Evolutionary conservation across 148 eudicot species (phyloP), one percentile per base, ranked within the genome.

Genomic region (Polygonum maritimum): DNA sequence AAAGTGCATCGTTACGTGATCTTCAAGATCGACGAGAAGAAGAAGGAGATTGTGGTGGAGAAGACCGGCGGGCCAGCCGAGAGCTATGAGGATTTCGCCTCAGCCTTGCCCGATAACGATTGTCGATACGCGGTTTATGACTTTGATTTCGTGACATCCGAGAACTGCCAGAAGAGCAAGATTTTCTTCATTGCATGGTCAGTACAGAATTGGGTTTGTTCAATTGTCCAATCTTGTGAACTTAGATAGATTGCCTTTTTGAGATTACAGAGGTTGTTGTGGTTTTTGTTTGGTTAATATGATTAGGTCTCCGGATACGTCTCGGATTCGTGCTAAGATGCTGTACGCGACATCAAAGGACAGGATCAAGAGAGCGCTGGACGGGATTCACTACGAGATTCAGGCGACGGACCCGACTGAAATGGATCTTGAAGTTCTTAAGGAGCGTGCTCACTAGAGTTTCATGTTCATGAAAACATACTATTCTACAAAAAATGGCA

Each of bases 381-480:
- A 92, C 19, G 94, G 97, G 7, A 70, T 92, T 48, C 92, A 92
- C 79, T 92, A 90, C 45, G 94, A 90, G 83, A 87, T 89, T 83
- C 97, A 92, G 73, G 97, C 97, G 3, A 92, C 97, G 14, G 97
- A 92, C 52, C 91, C 90, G 13, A 78, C 97, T 0, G 97, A 92
- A 70, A 84, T 92, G 94, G 94, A 92, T 76, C 89, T 89, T 58
- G 89, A 92, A 45, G 94, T 92, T 67, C 76, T 89, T 31, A 82
- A 58, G 74, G 97, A 92, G 18, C 90, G 94, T 1, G 90, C 90
- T 4, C 78, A 76, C 75, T 87, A 74, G 74, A 40, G 31, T 70
- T 2, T 38, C 9, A 13, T 67, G 22, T 9, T 5, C 19, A 19
- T 55, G 26, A 55, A 14, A 19, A 19, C 62, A 55, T 55, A 31